Base-by-base conservation (phyloP, 306 rosid species). In the Crotalaria pallida region DNA sequence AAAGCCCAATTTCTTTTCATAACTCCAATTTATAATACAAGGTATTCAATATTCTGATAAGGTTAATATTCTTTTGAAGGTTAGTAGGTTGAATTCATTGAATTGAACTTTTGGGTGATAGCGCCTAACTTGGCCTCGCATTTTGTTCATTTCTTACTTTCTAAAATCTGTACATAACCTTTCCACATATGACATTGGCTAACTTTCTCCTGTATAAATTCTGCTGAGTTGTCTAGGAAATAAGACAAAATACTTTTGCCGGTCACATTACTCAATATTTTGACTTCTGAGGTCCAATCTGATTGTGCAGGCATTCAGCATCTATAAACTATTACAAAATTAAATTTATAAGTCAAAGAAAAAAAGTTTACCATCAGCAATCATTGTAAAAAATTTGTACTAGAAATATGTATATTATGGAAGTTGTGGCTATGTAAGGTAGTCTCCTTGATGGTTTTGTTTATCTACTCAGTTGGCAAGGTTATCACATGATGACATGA, bases 401-500 rank as follows among this genome's bases (percentile, higher is more conserved):
- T 44, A 51, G 50, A 72, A 44, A 73, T 4, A 29, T 64, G 53
- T 47, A 34, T 21, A 18, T 52, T 50, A 22, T 56, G 26, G 45
- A 55, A 59, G 65, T 38, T 72, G 72, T n/a, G 17, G 62, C 63
- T 19, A 69, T 43, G 27, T 17, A 56, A 13, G 51, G 23, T 63
- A 26, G 12, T 66, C 45, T 17, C 18, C 15, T 45, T 77, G 58
- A 68, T 65, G 44, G 43, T 51, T 75, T 60, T 66, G 21, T 71
- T 70, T 61, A 34, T 78, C 29, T 17, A 67, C 75, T 48, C 81
- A 94, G 98, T 77, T 94, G 83, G 98, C 98, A 49, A 88, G 60
- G 83, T 74, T 94, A 69, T 83, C 98, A 74, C 72, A 47, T 0
- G 94, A 87, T 65, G 97, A 94, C 84, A 85, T 94, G 97, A 90